Conservation (phyloP, 1,284 basidiomycete genomes). For the Microbotryomycetes sp. region DNA sequence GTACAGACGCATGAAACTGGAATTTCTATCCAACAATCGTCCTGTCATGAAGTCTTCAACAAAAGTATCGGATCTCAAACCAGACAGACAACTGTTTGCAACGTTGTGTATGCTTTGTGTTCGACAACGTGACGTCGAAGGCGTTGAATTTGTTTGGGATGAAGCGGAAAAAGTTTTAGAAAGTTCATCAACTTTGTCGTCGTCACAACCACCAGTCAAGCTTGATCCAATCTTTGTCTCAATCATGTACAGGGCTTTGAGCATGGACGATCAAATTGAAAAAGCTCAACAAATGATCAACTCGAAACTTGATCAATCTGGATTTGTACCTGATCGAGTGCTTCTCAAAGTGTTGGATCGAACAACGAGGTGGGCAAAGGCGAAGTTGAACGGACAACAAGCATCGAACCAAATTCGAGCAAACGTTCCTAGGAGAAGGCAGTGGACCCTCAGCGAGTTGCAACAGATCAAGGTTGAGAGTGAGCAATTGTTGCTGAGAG, state of each 20-base stretch:
- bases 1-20: slow-evolving; percentile 17
- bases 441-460: neutral
- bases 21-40: neutral
- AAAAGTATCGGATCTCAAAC: neutral
- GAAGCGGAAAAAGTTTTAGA: slow-evolving; percentile 10
- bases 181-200: neutral
- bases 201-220: neutral
- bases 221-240: slow-evolving; percentile 29
- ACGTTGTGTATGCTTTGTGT: slow-evolving; percentile 20
- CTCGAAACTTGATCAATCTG: slow-evolving; percentile 4
- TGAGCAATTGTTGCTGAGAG: neutral
- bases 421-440: too few species aligned
- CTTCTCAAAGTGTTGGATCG: slow-evolving; percentile 4
- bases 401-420: too few species aligned
- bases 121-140: slow-evolving; percentile 8
- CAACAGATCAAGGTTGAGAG: neutral
- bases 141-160: slow-evolving; percentile 12
- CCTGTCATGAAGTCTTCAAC: neutral
- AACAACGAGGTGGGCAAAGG: slow-evolving; percentile 6
- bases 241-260: slow-evolving; percentile 23
- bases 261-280: neutral
- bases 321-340: slow-evolving; percentile 19
- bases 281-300: slow-evolving; percentile 13
- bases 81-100: neutral
- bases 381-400: slow-evolving; percentile 13